Evolutionary conservation across 306 rosid genomes (phyloP).

Genomic region (Datisca glomerata): DNA sequence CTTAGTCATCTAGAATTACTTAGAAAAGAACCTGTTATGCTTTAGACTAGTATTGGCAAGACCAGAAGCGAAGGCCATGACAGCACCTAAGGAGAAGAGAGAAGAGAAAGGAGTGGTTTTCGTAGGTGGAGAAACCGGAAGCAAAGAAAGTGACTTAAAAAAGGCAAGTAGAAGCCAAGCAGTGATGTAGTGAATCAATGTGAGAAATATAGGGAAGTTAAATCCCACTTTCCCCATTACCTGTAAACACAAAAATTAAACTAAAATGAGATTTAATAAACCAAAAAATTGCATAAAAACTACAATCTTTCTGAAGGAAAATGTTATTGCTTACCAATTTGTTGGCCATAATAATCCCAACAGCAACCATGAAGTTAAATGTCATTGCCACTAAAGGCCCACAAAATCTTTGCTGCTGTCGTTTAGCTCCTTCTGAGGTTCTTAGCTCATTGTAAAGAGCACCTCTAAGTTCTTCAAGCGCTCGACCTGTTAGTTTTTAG

Average conservation of each 20-base stretch:
- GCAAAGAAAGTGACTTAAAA: constrained; percentile 59
- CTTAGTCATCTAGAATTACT: no score
- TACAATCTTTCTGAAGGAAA: background rate
- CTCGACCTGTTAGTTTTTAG: constrained; percentile 57
- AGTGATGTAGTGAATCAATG: constrained; percentile 61
- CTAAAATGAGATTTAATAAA: background rate
- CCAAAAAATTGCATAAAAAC: background rate
- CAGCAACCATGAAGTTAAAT: constrained; percentile 68
- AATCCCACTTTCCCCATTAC: constrained; percentile 97
- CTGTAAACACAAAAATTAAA: constrained; percentile 20
- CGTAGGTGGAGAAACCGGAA: constrained; percentile 76
- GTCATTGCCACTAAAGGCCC: constrained; percentile 70
- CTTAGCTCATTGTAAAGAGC: constrained; percentile 74
- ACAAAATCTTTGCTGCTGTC: constrained; percentile 81
- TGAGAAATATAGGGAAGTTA: constrained; percentile 78
- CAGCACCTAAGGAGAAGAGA: constrained; percentile 74
- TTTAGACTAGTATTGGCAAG: constrained; percentile 92
- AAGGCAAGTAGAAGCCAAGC: constrained; percentile 86
- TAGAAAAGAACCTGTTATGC: constrained; percentile 56
- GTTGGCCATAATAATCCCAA: constrained; percentile 72
- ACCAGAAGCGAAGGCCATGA: constrained; percentile 97
- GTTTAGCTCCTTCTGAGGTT: constrained; percentile 88
- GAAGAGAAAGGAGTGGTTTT: constrained; percentile 86
- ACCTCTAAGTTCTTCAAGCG: constrained; percentile 71
- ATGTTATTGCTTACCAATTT: constrained; percentile 33